phyloP scores from a whole-genome alignment of 768 basidiomycete genomes.

The Pleurotus tuber-regium region DNA sequence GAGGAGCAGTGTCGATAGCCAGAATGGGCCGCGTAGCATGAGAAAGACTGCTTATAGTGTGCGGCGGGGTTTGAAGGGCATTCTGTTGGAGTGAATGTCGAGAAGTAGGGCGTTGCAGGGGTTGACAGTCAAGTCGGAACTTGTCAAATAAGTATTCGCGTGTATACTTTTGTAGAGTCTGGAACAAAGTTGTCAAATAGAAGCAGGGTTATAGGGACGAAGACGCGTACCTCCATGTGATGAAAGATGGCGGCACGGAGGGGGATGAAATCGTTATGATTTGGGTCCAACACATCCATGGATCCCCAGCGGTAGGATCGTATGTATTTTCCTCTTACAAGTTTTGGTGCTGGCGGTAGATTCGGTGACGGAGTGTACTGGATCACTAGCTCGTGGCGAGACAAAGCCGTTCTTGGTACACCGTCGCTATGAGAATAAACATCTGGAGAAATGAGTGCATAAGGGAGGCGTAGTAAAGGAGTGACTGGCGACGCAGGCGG shows the following conservation, averaged over 20 bases:
- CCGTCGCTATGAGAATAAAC: constrained; percentile 84
- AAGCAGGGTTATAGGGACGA: constrained; percentile 12
- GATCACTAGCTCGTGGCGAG: constrained; percentile 70
- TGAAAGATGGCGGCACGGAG: constrained; percentile 81
- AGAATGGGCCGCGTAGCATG: constrained; percentile 54
- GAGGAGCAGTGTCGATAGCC: constrained; percentile 58
- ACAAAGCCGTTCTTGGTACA: constrained; percentile 50
- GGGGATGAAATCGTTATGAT: constrained; percentile 77
- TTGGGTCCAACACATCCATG: constrained; percentile 75
- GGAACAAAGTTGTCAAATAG: constrained; percentile 18
- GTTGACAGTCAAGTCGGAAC: constrained; percentile 59
- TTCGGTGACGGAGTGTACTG: constrained; percentile 67
- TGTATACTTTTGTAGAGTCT: constrained; percentile 87
- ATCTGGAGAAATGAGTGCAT: constrained; percentile 82
- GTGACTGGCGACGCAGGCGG: constrained; percentile 68
- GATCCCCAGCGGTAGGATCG: constrained; percentile 83
- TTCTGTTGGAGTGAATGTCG: constrained; percentile 43
- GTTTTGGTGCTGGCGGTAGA: constrained; percentile 39
- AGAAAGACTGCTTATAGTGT: constrained; percentile 42
- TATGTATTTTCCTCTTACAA: constrained; percentile 60
- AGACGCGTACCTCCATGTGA: constrained; percentile 75
- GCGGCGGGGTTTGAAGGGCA: constrained; percentile 27
- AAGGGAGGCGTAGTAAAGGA: constrained; percentile 68
- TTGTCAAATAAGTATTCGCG: constrained; percentile 81
- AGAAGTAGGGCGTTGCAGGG: constrained; percentile 45